Base-by-base conservation (phyloP, 805 yeast species). In the Wickerhamiella bombiphila region DNA sequence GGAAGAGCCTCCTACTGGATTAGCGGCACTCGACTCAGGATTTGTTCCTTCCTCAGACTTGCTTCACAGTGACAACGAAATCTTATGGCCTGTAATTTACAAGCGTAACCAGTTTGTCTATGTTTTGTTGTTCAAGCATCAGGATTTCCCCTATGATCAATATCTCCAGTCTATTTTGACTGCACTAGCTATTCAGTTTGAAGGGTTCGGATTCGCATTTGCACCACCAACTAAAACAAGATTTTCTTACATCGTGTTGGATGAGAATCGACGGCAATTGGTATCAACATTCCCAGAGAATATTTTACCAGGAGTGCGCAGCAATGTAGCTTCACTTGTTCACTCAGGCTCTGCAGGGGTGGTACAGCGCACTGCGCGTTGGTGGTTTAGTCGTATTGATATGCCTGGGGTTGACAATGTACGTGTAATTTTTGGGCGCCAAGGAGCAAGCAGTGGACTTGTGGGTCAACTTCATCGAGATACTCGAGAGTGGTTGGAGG, bases 171-270 rank as follows among this genome's bases (percentile, higher is more conserved):
- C 22, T 5, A 14, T 17, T 19, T n/a, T 30, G 33, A n/a, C 13
- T 11, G 21, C 33, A n/a, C 13, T 5, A 16, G 16, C 21, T 30
- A 37, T 43, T n/a, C 37, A 35, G 15, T 21, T 46, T 18, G 46
- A 42, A 22, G 50, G 48, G 8, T 45, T 46, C 38, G 42, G 42
- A 31, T 46, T 46, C 36, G 50, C 50, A 11, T 46, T 41, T 20
- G 40, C 46, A 17, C 50, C 50, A 22, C 50, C 50, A n/a, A 44
- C 42, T 14, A 32, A 37, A 18, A n/a, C n/a, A n/a, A n/a, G n/a
- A n/a, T 46, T 46, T 38, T 13, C 41, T 22, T 46, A 40, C 28
- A 32, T 46, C 19, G 38, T 46, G 6, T 7, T 33, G 5, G 17
- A 30, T 19, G 6, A 5, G 7, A 7, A 20, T 5, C 22, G 13